These are phyloP conservation scores for Isabelozyma pseudorhagii DNA, from an alignment of 805 yeast genomes.

Conservation along the genomic window DNA sequence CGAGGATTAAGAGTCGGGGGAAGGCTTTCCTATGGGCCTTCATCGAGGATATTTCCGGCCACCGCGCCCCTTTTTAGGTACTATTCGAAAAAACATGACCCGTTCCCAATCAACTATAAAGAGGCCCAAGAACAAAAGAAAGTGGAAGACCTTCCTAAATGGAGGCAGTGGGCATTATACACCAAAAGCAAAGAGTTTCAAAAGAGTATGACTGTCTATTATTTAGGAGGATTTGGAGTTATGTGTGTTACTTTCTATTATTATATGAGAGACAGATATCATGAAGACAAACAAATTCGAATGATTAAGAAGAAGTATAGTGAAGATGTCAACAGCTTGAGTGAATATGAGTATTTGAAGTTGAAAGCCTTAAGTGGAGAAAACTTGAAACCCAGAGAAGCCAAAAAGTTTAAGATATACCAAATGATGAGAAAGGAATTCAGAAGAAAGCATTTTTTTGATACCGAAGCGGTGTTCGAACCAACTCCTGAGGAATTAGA, in stretches of 20 bases:
- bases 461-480: slow-evolving; percentile 30
- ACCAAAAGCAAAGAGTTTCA: slow-evolving; percentile 54
- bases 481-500: slow-evolving; percentile 42
- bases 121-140: slow-evolving; percentile 23
- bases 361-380: slow-evolving; percentile 58
- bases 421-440: slow-evolving; percentile 49
- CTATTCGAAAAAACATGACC: slow-evolving; percentile 16
- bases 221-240: slow-evolving; percentile 56
- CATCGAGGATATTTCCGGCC: neutral
- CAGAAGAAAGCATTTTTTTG: slow-evolving; percentile 34
- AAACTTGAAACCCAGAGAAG: slow-evolving; percentile 61
- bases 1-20: neutral
- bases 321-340: slow-evolving; percentile 35
- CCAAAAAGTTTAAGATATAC: slow-evolving; percentile 57
- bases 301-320: slow-evolving; percentile 35
- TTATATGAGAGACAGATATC: slow-evolving; percentile 64
- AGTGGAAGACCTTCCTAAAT: slow-evolving; percentile 28
- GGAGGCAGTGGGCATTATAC: slow-evolving; percentile 39
- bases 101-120: slow-evolving; percentile 35
- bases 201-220: slow-evolving; percentile 55
- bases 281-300: slow-evolving; percentile 60
- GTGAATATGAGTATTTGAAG: slow-evolving; percentile 64
- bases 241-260: slow-evolving; percentile 58
- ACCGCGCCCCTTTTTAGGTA: neutral
- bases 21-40: neutral